phyloP scores from a whole-genome alignment of 345 rosid genomes.

The Citrus mangshanensis region DNA sequence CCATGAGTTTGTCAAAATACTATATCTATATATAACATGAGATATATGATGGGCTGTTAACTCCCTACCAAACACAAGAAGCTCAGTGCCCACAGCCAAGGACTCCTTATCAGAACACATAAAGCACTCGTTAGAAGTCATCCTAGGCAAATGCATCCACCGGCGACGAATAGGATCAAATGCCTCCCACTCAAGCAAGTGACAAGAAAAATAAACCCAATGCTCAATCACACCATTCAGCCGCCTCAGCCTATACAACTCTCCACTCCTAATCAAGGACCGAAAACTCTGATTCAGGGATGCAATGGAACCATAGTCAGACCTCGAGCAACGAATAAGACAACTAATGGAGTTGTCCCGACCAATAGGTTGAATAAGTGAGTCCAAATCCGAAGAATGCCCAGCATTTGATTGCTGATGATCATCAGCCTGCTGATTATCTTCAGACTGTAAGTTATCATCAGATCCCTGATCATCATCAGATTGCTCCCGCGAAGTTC shows the following conservation, averaged over 20 bases:
- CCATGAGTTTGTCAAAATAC: constrained; percentile 81
- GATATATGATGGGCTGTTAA: constrained; percentile 32
- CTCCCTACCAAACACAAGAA: constrained; percentile 83
- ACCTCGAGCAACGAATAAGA: constrained; percentile 71
- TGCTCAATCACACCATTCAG: constrained; percentile 59
- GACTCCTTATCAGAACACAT: constrained; percentile 84
- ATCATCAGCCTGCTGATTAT: constrained; percentile 11
- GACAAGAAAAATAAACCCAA: constrained; percentile 92
- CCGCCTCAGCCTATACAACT: constrained; percentile 62
- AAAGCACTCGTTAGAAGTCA: constrained; percentile 68
- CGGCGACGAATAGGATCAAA: constrained; percentile 66
- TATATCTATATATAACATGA: constrained; percentile 72
- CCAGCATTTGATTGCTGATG: constrained; percentile 31
- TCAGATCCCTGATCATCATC: constrained; percentile 18
- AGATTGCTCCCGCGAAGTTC: constrained; percentile 7
- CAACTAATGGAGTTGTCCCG: constrained; percentile 76
- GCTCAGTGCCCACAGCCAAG: constrained; percentile 90
- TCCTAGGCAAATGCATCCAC: constrained; percentile 86
- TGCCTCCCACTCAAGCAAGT: constrained; percentile 85
- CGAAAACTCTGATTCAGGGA: constrained; percentile 59
- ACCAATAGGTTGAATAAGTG: constrained; percentile 68
- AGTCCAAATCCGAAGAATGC: constrained; percentile 50
- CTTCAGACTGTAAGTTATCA: constrained; percentile 3
- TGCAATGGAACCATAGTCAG: constrained; percentile 80
- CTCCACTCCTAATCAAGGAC: constrained; percentile 65